These are phyloP conservation scores for Phaeotremella skinneri DNA, from an alignment of 768 basidiomycete genomes.

Conservation along the genomic window DNA sequence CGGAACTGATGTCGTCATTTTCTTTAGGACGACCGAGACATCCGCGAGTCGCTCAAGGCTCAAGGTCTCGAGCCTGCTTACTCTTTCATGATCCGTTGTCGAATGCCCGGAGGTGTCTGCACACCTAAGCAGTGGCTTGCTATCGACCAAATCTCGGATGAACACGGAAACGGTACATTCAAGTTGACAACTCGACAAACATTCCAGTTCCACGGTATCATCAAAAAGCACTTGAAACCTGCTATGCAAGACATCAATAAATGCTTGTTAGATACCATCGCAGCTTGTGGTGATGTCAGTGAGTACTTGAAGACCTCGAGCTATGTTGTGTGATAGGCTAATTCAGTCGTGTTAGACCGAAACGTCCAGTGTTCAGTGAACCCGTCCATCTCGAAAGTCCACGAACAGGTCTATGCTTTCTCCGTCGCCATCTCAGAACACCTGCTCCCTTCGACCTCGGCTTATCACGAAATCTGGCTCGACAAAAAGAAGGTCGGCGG, in stretches of 20 bases:
- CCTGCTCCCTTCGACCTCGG: slow-evolving; percentile 82
- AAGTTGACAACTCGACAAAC: slow-evolving; percentile 97
- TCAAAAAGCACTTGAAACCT: slow-evolving; percentile 92
- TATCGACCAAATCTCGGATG: slow-evolving; percentile 94
- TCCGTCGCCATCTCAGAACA: slow-evolving; percentile 78
- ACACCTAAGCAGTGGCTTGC: slow-evolving; percentile 85
- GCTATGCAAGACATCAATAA: slow-evolving; percentile 96
- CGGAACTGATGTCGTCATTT: slow-evolving; percentile 56
- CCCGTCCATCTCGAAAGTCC: slow-evolving; percentile 81
- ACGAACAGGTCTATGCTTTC: slow-evolving; percentile 77
- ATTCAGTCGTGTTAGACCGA: slow-evolving; percentile 53
- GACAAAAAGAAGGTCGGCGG: slow-evolving; percentile 96
- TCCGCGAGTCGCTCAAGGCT: slow-evolving; percentile 89
- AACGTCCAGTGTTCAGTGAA: slow-evolving; percentile 90
- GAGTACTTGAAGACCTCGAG: slow-evolving; percentile 50
- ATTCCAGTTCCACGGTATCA: slow-evolving; percentile 99
- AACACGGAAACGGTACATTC: slow-evolving; percentile 87
- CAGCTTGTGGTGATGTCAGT: slow-evolving; percentile 98
- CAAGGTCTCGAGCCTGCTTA: slow-evolving; percentile 94
- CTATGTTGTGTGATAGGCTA: neutral
- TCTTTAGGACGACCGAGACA: slow-evolving; percentile 96
- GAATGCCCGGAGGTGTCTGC: slow-evolving; percentile 96
- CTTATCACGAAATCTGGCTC: slow-evolving; percentile 98
- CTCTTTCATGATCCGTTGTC: slow-evolving; percentile 96
- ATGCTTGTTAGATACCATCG: slow-evolving; percentile 85